phyloP scores from a whole-genome alignment of 139 green algal genomes.

The Micromonas commoda region DNA sequence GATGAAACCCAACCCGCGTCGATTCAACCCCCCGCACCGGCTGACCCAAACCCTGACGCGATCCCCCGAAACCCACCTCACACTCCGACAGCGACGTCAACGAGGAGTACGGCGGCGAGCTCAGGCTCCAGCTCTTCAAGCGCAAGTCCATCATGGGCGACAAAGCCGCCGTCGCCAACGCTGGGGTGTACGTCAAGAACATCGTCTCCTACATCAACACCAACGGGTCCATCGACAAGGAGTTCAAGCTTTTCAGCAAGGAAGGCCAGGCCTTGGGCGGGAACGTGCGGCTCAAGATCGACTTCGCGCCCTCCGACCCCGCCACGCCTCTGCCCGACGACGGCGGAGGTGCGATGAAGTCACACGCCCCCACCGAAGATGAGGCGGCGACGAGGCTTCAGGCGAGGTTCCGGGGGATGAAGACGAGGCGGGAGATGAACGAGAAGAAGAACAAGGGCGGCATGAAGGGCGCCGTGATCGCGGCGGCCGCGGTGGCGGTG shows the following conservation, averaged over 20 bases:
- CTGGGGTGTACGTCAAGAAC: constrained; percentile 1
- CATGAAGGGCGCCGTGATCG: background rate
- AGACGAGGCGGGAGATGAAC: background rate
- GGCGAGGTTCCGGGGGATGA: background rate
- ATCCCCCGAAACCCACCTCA: background rate
- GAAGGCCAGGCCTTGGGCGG: background rate
- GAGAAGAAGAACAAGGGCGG: background rate
- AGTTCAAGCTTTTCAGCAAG: constrained; percentile 4
- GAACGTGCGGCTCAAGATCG: background rate
- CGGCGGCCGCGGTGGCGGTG: background rate
- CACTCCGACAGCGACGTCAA: background rate
- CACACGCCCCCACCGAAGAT: background rate
- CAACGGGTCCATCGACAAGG: constrained; percentile 6
- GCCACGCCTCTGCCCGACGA: background rate
- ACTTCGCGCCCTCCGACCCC: background rate
- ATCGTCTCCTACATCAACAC: background rate
- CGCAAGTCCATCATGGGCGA: background rate
- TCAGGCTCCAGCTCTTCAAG: background rate
- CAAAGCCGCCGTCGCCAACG: constrained; percentile 4
- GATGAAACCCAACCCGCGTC: no score
- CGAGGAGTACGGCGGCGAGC: background rate
- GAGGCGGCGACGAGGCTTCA: constrained; percentile 10
- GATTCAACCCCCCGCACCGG: background rate
- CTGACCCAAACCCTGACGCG: background rate
- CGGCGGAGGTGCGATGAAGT: background rate